Conservation (phyloP, 176 grass and related monocot genomes). For the Phyllostachys edulis region DNA sequence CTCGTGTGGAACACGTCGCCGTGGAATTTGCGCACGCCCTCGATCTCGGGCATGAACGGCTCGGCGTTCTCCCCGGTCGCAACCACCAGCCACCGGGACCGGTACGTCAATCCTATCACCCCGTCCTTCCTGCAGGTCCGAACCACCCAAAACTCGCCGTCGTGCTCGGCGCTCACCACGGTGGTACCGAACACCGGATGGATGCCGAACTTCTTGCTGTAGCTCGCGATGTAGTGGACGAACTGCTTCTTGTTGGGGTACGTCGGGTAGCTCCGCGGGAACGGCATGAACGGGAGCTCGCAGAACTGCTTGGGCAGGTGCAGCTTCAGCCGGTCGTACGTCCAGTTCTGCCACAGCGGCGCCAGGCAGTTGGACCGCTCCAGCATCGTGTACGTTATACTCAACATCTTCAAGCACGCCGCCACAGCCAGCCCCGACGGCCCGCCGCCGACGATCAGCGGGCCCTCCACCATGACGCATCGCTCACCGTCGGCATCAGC, state of each 20-base stretch:
- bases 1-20: slow-evolving; percentile 34
- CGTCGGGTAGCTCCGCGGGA: slow-evolving; percentile 41
- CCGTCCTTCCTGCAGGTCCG: neutral
- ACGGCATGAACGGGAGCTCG: slow-evolving; percentile 43
- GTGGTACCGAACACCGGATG: slow-evolving; percentile 36
- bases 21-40: slow-evolving; percentile 34
- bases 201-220: slow-evolving; percentile 34
- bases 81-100: slow-evolving; percentile 49
- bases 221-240: slow-evolving; percentile 44
- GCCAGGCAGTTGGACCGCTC: slow-evolving; percentile 46
- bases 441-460: slow-evolving; percentile 54
- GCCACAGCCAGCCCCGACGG: slow-evolving; percentile 48
- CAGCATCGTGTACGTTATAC: slow-evolving; percentile 37
- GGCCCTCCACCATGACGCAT: slow-evolving; percentile 21
- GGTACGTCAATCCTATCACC: slow-evolving; percentile 18
- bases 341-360: slow-evolving; percentile 50
- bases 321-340: slow-evolving; percentile 53
- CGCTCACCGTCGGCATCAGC: neutral
- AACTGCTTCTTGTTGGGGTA: slow-evolving; percentile 48
- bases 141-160: slow-evolving; percentile 38
- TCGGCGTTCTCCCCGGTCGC: slow-evolving; percentile 59
- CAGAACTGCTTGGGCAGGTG: slow-evolving; percentile 62
- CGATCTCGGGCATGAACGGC: slow-evolving; percentile 39
- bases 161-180: slow-evolving; percentile 41
- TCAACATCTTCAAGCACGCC: slow-evolving; percentile 36